phyloP scores from a whole-genome alignment of 2,329 filamentous ascomycete species.

The Didymella keratinophila region DNA sequence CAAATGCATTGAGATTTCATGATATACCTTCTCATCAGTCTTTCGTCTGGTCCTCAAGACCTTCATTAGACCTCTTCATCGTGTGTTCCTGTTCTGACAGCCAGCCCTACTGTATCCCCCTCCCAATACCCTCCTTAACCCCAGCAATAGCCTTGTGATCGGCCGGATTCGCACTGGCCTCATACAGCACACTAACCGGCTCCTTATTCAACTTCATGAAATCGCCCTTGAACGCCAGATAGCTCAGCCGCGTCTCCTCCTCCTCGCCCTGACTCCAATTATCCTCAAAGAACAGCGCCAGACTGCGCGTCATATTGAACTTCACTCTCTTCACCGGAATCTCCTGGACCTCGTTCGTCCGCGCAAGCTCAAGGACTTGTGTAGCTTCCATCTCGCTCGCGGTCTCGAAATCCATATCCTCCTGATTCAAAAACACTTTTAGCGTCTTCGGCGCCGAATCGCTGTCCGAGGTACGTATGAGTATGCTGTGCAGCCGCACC shows the following conservation, averaged over 20 bases:
- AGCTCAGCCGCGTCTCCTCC: constrained; percentile 79
- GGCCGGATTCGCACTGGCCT: constrained; percentile 88
- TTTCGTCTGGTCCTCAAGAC: too few relatives aligned
- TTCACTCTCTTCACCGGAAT: constrained; percentile 85
- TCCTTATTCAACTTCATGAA: constrained; percentile 87
- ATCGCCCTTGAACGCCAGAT: constrained; percentile 92
- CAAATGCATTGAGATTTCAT: too few relatives aligned
- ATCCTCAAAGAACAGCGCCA: constrained; percentile 89
- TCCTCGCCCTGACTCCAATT: constrained; percentile 82
- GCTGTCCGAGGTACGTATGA: constrained; percentile 79
- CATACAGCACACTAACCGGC: constrained; percentile 87
- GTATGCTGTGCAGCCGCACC: constrained; percentile 88
- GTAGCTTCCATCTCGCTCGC: constrained; percentile 74
- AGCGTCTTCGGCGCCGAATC: constrained; percentile 79
- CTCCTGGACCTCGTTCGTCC: constrained; percentile 84
- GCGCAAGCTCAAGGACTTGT: constrained; percentile 79
- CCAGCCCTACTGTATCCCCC: constrained; percentile 40
- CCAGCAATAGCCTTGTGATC: constrained; percentile 72
- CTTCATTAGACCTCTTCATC: too few relatives aligned
- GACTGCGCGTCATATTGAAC: constrained; percentile 83
- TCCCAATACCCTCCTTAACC: constrained; percentile 47
- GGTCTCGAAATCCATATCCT: constrained; percentile 76
- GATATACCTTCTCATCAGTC: too few relatives aligned
- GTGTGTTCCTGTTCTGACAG: neutral
- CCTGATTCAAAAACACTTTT: constrained; percentile 83